Percentiles rank a stretch among this genome's conserved stretches.
Evolutionary conservation across 2,329 filamentous ascomycete species (phyloP).

Genomic region (Aureobasidium melanogenum): DNA sequence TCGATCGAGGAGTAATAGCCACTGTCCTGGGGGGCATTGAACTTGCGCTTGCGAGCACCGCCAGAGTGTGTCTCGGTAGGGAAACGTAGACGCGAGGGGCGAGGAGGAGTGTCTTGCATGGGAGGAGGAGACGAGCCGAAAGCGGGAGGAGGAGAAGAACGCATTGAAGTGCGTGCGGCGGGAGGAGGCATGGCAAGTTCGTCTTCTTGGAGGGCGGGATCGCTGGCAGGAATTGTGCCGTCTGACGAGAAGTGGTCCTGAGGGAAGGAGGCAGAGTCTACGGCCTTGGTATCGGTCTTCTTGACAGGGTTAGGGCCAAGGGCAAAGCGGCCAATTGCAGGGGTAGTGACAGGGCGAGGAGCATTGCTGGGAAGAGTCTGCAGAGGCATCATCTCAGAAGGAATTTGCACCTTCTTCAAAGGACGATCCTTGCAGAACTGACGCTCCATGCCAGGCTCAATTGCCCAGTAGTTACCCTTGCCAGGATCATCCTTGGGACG

Average conservation of each 20-base stretch:
- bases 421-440: conserved; percentile 70
- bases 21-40: conserved; percentile 78
- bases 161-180: conserved; percentile 34
- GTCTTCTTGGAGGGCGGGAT: conserved; percentile 41
- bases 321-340: conserved; percentile 28
- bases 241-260: conserved; percentile 44
- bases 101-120: conserved; percentile 72
- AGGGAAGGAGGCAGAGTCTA: conserved; percentile 43
- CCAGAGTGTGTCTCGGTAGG: conserved; percentile 53
- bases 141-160: conserved; percentile 60
- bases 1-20: conserved; percentile 96
- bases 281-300: conserved; percentile 31
- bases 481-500: conserved; percentile 94
- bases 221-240: conserved; percentile 43
- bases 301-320: conserved; percentile 23
- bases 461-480: conserved; percentile 96
- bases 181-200: conserved; percentile 34
- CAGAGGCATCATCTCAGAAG: conserved; percentile 31
- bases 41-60: conserved; percentile 64
- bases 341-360: conserved; percentile 30
- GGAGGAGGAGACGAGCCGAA: conserved; percentile 94
- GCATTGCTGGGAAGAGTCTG: conserved; percentile 19
- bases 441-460: conserved; percentile 79
- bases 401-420: conserved; percentile 47
- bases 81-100: conserved; percentile 45